These are phyloP conservation scores for Rhododendron griersonianum DNA, from an alignment of 148 eudicot genomes.

Conservation along the genomic window DNA sequence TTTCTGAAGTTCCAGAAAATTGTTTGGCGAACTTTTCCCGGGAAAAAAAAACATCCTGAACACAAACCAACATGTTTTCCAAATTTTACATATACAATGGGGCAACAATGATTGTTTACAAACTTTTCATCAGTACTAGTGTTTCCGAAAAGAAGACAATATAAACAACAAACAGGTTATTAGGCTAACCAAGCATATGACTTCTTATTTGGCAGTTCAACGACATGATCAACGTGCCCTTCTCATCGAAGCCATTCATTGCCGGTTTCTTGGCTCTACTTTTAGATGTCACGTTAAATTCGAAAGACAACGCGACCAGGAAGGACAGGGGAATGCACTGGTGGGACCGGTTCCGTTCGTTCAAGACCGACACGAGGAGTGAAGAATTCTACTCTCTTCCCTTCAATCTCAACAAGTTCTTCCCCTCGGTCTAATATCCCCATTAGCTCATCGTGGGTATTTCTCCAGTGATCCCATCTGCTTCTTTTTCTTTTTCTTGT, in stretches of 20 bases:
- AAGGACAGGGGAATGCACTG: conserved; percentile 82
- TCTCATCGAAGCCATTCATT: conserved; percentile 85
- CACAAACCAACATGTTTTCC: not conserved
- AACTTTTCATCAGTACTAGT: not conserved
- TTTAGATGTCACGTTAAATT: conserved; percentile 54
- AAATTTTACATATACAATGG: not conserved
- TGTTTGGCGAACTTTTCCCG: not conserved
- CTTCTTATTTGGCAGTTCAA: conserved; percentile 56
- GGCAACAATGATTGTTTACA: not conserved
- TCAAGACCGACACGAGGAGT: conserved; percentile 78
- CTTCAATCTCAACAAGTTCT: conserved; percentile 90
- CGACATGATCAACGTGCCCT: conserved; percentile 90
- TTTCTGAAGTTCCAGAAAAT: not conserved
- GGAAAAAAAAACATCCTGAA: not conserved
- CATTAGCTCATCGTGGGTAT: not conserved
- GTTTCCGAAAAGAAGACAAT: not conserved
- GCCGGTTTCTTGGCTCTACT: conserved; percentile 69
- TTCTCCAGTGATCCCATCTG: not conserved
- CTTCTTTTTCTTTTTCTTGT: not conserved
- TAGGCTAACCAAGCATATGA: not conserved
- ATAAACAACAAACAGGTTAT: too few relatives aligned
- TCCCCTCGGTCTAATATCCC: conserved; percentile 67
- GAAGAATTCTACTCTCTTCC: conserved; percentile 88
- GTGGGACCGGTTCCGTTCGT: conserved; percentile 86
- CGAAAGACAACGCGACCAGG: conserved; percentile 52